phyloP scores from a whole-genome alignment of 2,329 filamentous ascomycete genomes.

The Knufia petricola region DNA sequence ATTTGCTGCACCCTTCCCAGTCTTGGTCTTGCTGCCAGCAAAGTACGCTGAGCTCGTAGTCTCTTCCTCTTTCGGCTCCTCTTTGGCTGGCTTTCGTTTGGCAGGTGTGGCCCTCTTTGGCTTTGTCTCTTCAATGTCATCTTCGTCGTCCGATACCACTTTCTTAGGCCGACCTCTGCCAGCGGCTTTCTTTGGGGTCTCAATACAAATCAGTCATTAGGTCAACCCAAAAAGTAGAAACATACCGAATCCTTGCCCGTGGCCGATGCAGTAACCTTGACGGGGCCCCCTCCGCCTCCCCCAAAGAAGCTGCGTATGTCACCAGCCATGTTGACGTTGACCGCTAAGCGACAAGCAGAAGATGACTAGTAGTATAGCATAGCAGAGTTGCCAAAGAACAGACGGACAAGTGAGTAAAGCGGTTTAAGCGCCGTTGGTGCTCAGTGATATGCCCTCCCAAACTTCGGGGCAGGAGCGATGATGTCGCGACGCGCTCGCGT shows the following conservation, averaged over 20 bases:
- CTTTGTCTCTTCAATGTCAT: constrained; percentile 51
- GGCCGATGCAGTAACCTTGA: constrained; percentile 30
- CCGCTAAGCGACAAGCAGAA: background rate
- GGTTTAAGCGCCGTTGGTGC: too few species aligned
- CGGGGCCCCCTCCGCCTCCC: constrained; percentile 48
- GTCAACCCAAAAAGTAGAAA: background rate
- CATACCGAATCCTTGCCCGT: constrained; percentile 25
- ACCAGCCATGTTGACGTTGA: constrained; percentile 51
- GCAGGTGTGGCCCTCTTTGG: constrained; percentile 28
- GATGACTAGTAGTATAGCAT: background rate
- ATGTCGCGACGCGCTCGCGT: constrained; percentile 7
- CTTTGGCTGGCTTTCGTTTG: constrained; percentile 31
- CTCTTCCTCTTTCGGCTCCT: constrained; percentile 43
- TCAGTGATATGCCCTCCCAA: background rate
- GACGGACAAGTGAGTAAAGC: too few species aligned
- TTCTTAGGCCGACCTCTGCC: constrained; percentile 46
- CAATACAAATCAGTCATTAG: too few species aligned
- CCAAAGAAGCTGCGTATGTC: constrained; percentile 91
- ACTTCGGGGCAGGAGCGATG: background rate
- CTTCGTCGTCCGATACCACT: constrained; percentile 71
- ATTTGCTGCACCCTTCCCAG: constrained; percentile 18
- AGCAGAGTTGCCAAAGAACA: too few species aligned
- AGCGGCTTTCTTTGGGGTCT: constrained; percentile 10
- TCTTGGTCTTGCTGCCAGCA: constrained; percentile 46
- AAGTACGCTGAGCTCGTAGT: constrained; percentile 57